Evolutionary conservation across 176 grass and related monocot genomes (phyloP).

Genomic region (Chrysopogon serrulatus): DNA sequence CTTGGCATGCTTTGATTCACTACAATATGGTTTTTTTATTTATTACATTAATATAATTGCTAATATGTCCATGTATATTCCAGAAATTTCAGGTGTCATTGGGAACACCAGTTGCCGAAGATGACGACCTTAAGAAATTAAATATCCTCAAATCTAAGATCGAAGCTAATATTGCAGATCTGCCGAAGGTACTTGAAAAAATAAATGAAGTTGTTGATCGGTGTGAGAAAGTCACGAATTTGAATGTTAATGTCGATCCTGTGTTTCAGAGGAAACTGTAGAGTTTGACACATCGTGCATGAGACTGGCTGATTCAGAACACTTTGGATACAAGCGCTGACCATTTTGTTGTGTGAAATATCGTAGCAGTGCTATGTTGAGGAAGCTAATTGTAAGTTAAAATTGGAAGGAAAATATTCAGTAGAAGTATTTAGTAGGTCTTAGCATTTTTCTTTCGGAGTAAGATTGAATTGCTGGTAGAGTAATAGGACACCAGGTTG

Average conservation of each 20-base stretch:
- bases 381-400: not conserved
- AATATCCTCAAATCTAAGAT: constrained; percentile 16
- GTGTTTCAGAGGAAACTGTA: constrained; percentile 31
- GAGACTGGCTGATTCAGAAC: too few relatives aligned
- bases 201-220: constrained; percentile 11
- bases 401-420: not conserved
- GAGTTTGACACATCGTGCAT: not conserved
- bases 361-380: not conserved
- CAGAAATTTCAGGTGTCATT: not conserved
- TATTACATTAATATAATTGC: not conserved
- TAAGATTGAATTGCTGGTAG: not conserved
- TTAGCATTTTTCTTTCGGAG: too few relatives aligned
- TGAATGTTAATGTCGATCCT: constrained; percentile 11
- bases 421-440: not conserved
- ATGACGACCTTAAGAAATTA: constrained; percentile 19
- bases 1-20: too few relatives aligned
- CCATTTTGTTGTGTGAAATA: not conserved
- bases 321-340: not conserved
- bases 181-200: constrained; percentile 25
- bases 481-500: not conserved
- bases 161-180: constrained; percentile 8
- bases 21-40: too few relatives aligned
- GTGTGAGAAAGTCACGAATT: constrained; percentile 20
- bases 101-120: not conserved
- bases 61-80: constrained; percentile 1